Conservation (phyloP, 208 protist genomes). For the Trypanosoma lewisi region DNA sequence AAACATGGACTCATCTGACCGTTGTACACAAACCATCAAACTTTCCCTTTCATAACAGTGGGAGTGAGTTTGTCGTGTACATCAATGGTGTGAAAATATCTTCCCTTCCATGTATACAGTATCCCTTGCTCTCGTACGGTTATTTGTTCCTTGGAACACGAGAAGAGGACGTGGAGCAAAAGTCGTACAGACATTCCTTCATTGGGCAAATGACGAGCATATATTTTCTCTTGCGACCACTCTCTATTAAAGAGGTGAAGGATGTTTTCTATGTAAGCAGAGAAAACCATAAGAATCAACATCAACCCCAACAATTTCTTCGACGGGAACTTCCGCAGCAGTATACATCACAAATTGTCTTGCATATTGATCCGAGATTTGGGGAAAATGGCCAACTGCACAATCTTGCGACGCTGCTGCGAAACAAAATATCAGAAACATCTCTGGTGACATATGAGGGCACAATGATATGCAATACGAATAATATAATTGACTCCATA, state of each 20-base stretch:
- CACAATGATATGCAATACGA: constrained; percentile 61
- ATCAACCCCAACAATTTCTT: too few relatives aligned
- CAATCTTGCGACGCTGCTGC: constrained; percentile 72
- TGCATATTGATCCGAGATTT: constrained; percentile 82
- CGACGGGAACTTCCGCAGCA: too few relatives aligned
- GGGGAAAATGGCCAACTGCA: constrained; percentile 67
- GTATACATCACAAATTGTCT: constrained; percentile 37
- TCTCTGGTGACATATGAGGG: constrained; percentile 70
- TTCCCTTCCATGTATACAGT: constrained; percentile 33
- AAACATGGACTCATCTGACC: constrained; percentile 37
- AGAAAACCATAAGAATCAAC: constrained; percentile 4
- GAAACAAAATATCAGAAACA: constrained; percentile 40
- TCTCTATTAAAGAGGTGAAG: constrained; percentile 38
- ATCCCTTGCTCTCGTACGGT: constrained; percentile 46
- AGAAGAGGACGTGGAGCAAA: constrained; percentile 57
- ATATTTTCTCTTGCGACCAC: constrained; percentile 57
- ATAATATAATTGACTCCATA: constrained; percentile 70
- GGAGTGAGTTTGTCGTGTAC: constrained; percentile 36
- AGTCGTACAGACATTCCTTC: constrained; percentile 41
- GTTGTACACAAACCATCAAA: constrained; percentile 30
- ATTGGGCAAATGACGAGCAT: constrained; percentile 63
- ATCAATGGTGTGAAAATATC: constrained; percentile 47
- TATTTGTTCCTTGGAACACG: constrained; percentile 53
- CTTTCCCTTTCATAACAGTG: constrained; percentile 27
- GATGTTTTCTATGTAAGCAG: constrained; percentile 25